These are phyloP conservation scores for Cyclotella atomus DNA, from an alignment of 108 stramenopile genomes.

Conservation along the genomic window DNA sequence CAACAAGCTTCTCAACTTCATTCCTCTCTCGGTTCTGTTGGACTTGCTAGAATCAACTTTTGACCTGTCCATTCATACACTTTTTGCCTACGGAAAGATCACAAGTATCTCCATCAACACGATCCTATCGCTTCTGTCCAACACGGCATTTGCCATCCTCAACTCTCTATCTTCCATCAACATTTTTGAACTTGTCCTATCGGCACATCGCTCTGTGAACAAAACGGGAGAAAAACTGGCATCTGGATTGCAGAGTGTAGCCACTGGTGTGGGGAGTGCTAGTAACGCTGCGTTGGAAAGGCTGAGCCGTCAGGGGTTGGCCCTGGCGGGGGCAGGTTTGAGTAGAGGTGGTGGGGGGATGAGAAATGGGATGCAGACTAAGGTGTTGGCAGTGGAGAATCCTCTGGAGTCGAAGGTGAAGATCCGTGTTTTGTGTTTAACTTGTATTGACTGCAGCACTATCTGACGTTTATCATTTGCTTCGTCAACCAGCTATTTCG, in stretches of 20 bases:
- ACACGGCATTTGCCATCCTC: slow-evolving; percentile 34
- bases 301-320: slow-evolving; percentile 39
- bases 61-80: slow-evolving; percentile 61
- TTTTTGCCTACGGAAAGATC: slow-evolving; percentile 55
- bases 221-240: slow-evolving; percentile 79
- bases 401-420: slow-evolving; percentile 37
- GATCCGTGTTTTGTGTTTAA: not conserved
- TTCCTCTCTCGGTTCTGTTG: slow-evolving; percentile 69
- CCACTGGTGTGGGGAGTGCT: slow-evolving; percentile 85
- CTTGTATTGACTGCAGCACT: not conserved
- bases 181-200: slow-evolving; percentile 59
- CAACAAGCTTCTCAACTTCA: slow-evolving; percentile 53
- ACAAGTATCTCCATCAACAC: slow-evolving; percentile 33
- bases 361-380: slow-evolving; percentile 14
- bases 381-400: slow-evolving; percentile 18
- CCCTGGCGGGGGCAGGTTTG: slow-evolving; percentile 38
- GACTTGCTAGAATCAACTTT: slow-evolving; percentile 55
- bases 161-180: slow-evolving; percentile 60
- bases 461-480: not conserved
- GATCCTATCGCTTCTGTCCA: slow-evolving; percentile 34
- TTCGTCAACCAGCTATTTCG: slow-evolving; percentile 39
- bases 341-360: slow-evolving; percentile 17
- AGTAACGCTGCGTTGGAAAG: slow-evolving; percentile 61
- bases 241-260: slow-evolving; percentile 85
- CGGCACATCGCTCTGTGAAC: slow-evolving; percentile 72